Conservation (phyloP, 345 rosid species). For the Eucalyptus shirleyi region DNA sequence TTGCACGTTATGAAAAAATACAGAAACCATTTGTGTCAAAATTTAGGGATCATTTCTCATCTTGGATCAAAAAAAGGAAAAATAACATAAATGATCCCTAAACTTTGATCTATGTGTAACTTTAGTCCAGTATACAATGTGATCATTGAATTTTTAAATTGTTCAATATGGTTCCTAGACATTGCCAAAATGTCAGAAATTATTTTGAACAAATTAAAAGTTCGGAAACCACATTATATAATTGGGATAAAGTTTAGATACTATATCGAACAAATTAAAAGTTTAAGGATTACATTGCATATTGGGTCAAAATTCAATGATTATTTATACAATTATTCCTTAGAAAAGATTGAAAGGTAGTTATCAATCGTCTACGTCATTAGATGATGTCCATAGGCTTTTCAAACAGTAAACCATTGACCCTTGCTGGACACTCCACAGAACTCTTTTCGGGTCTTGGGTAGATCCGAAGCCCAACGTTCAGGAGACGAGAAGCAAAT, state of each 20-base stretch:
- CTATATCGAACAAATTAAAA: rapidly evolving
- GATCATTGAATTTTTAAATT: rapidly evolving
- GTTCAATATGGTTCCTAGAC: rapidly evolving
- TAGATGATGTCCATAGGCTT: neutral
- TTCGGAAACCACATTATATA: rapidly evolving
- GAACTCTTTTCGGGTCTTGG: neutral
- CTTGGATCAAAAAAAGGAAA: rapidly evolving
- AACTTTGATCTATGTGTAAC: no score
- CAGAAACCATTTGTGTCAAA: no score
- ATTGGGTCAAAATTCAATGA: rapidly evolving
- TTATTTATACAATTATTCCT: rapidly evolving
- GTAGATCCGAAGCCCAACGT: neutral
- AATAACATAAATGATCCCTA: rapidly evolving
- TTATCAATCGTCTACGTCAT: neutral
- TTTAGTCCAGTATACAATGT: rapidly evolving
- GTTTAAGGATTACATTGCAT: rapidly evolving
- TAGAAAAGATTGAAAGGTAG: neutral
- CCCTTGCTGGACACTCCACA: neutral
- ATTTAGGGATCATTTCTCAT: no score
- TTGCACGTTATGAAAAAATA: no score
- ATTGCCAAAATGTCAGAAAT: rapidly evolving
- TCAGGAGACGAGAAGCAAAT: neutral
- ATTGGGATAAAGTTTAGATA: rapidly evolving
- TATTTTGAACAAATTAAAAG: no score
- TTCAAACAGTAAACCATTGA: neutral